Base-by-base conservation (phyloP, 768 basidiomycete species). In the Lyophyllum atratum region DNA sequence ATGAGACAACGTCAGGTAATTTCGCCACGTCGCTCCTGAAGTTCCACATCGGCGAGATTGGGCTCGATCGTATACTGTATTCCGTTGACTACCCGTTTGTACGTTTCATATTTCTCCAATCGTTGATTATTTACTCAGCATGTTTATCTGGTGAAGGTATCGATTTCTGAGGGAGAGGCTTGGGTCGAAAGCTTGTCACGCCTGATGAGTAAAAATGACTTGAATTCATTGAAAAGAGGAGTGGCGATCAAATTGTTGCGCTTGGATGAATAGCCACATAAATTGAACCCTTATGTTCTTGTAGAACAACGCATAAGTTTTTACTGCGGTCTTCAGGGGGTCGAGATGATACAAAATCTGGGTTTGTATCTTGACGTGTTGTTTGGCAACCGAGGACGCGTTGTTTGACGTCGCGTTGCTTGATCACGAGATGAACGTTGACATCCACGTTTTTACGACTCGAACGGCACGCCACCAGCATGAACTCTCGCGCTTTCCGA, bases 1-100 rank as follows among this genome's bases (percentile, higher is more conserved):
- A 70, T 53, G 76, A 77, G 57, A 79, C 76, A 0, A 70, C 72
- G 0, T 75, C 76, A 11, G 76, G 76, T 1, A 76, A 77, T 54
- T 77, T 79, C 51, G 73, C 72, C 3, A 76, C 76, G 1, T 55
- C 63, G 21, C 69, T 79, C 9, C 64, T 77, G 12, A 50, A 75
- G 37, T 76, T 78, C 55, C 76, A 79, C 52, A 70, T 67, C 19
- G 53, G 63, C n/a, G 66, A 76, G 54, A 76, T 79, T 56, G 77
- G 76, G 12, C 55, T 78, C 21, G 67, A 74, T 54, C 66, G 70
- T 24, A 78, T 79, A 14, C 57, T 79, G 69, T 76, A 72, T 58
- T 79, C 77, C 7, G 71, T 77, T 39, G 72, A 73, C 51, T 75
- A 74, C 60, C 72, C 71, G 1, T 74, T 67, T 54, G 71, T 76